Base-by-base conservation (phyloP, 129 eudicot species). In the Centrapalus pauciflorus region DNA sequence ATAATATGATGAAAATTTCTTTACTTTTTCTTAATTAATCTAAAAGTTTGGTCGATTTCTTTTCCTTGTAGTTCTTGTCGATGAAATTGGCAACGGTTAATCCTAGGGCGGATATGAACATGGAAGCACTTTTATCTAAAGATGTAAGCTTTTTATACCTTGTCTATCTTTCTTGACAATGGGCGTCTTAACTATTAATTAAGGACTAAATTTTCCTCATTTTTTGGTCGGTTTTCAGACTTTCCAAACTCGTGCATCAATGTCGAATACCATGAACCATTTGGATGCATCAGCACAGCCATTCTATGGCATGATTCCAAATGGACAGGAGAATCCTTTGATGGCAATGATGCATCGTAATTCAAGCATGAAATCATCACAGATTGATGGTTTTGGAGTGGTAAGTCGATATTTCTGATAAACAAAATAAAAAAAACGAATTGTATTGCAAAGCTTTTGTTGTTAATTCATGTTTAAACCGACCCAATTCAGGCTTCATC, bases 1-100 rank as follows among this genome's bases (percentile, higher is more conserved):
- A 0, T 5, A 25, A 64, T 25, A 30, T 17, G 0, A 51, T 26
- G 17, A 7, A 17, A 2, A 34, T 24, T 0, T 23, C 6, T 56
- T 46, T 40, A 43, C n/a, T n/a, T 19, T 61, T 40, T 69, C 66
- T 43, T 46, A 37, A 33, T 71, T 14, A n/a, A 52, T 54, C n/a
- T 19, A 29, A 77, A 35, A 3, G 64, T 63, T 50, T 7, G 29
- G 24, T 19, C 50, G 25, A 4, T 33, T 27, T 80, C 45, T 6
- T 11, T 32, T 63, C 30, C 14, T 35, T 75, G 71, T 70, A 91
- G 97, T 91, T 91, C 63, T 85, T 91, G 71, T 91, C 97, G 19
- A 91, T 91, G 97, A 91, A 91, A 75, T 76, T 91, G 67, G 76
- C 97, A 9, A 81, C 94, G 1, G 76, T 87, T 52, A 83, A 85